Evolutionary conservation across 495 filamentous ascomycete genomes (phyloP), one percentile per base, ranked within the genome.

Genomic region (Xylaria venustula): DNA sequence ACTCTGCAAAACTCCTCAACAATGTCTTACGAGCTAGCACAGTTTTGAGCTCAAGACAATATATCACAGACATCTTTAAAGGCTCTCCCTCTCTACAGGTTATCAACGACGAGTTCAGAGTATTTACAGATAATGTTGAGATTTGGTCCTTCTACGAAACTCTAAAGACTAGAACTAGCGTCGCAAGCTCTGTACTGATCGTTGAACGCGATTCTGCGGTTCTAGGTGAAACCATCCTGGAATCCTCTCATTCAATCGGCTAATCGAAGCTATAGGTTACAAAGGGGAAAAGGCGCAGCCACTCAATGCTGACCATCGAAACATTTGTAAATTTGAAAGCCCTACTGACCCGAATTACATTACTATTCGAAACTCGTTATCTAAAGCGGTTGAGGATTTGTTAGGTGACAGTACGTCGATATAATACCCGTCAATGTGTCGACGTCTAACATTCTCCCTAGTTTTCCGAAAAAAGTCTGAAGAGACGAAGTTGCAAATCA

Each of bases 91-190:
- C 40, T 42, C 40, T 42, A 14, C 40, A 42, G 15, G 15, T 62
- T 0, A 68, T 81, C 20, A 81, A 81, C 34, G 78, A 79, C 20
- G 66, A 76, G n/a, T 81, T 81, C 60, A 61, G 72, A 17, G 60
- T 74, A 30, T 52, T 70, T 32, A 55, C 71, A n/a, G 59, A 41
- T 2, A 61, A 64, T 9, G 34, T 78, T 0, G 34, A 52, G 1
- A 60, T 81, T 0, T 69, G 66, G 23, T 79, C 78, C n/a, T 80
- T 81, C 64, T 81, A 78, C 44, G 78, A 81, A 53, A 76, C 71
- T 0, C 54, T 61, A 15, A 45, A 46, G 26, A 78, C 75, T 4
- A 34, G 45, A 2, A 17, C 77, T 47, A 73, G 74, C 4, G 51
- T 60, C 26, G 58, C 22, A 37, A 61, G 63, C 8, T 42, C 46